phyloP scores from a whole-genome alignment of 2,329 filamentous ascomycete species.

The Phoma sp. region DNA sequence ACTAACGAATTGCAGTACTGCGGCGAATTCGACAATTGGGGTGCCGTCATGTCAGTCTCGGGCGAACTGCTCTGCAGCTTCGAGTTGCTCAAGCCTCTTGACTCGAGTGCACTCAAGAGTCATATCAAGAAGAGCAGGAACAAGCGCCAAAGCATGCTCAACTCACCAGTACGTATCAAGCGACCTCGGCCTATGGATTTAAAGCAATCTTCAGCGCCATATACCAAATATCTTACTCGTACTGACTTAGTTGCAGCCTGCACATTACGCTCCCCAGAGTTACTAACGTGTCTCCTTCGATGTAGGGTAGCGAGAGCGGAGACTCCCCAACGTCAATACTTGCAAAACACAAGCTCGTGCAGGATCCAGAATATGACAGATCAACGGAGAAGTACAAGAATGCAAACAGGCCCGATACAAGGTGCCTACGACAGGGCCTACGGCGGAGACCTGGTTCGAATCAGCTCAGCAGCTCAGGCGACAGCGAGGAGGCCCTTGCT shows the following conservation, averaged over 20 bases:
- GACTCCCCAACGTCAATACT: conserved; percentile 22
- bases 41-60: conserved; percentile 97
- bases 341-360: conserved; percentile 1
- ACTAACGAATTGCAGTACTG: conserved; percentile 73
- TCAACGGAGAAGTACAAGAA: conserved; percentile 11
- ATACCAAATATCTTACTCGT: conserved; percentile 32
- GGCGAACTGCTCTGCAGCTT: conserved; percentile 94
- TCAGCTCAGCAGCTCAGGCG: conserved; percentile 1
- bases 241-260: conserved; percentile 52
- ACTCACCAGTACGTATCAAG: conserved; percentile 80
- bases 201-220: conserved; percentile 29
- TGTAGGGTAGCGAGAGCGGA: conserved; percentile 31
- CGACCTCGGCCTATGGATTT: conserved; percentile 12
- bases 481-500: not conserved
- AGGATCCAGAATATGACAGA: conserved; percentile 1
- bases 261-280: conserved; percentile 59
- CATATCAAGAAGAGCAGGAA: conserved; percentile 98
- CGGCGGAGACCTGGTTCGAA: conserved; percentile 5
- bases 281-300: conserved; percentile 48
- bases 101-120: conserved; percentile 94
- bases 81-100: conserved; percentile 92
- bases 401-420: conserved; percentile 6
- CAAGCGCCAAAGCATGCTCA: conserved; percentile 92
- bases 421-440: not conserved
- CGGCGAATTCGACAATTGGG: conserved; percentile 99